A percentile compares a stretch with the other conserved stretches of the same genome.
Conservation (phyloP, 768 basidiomycete genomes). For the Cyclocybe cylindracea region DNA sequence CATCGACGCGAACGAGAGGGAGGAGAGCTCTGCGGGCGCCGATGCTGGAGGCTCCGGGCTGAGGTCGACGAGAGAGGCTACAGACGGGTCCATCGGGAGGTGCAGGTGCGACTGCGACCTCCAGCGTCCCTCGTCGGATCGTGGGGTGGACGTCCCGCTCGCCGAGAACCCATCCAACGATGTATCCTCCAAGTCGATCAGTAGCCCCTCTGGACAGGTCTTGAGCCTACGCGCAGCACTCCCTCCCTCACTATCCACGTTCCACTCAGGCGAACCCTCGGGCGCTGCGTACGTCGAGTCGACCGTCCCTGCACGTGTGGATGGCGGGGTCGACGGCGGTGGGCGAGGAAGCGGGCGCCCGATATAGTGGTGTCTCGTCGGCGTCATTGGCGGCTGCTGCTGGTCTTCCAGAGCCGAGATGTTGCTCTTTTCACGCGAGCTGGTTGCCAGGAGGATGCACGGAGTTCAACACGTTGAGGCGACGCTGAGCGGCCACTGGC, state of each 20-base stretch:
- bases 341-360: slow-evolving; percentile 58
- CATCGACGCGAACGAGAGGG: slow-evolving; percentile 8
- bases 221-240: slow-evolving; percentile 5
- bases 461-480: slow-evolving; percentile 5
- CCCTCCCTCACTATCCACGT: slow-evolving; percentile 9
- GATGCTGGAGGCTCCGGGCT: slow-evolving; percentile 1
- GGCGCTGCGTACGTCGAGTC: slow-evolving; percentile 37
- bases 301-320: slow-evolving; percentile 12
- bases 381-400: slow-evolving; percentile 22
- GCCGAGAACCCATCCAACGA: slow-evolving; percentile 25
- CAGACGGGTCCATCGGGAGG: slow-evolving; percentile 12
- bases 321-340: slow-evolving; percentile 29
- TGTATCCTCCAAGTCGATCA: slow-evolving; percentile 57
- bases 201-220: slow-evolving; percentile 47
- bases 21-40: too few species aligned
- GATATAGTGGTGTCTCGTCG: slow-evolving; percentile 47
- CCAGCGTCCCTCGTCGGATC: slow-evolving; percentile 14
- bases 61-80: slow-evolving; percentile 18
- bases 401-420: neutral
- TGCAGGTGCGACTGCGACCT: slow-evolving; percentile 13
- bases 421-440: too few species aligned
- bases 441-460: neutral
- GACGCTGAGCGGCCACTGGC: neutral
- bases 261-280: slow-evolving; percentile 16
- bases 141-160: slow-evolving; percentile 20